Evolutionary conservation across 2,329 filamentous ascomycete genomes (phyloP).

Genomic region (Stemphylium vesicarium): DNA sequence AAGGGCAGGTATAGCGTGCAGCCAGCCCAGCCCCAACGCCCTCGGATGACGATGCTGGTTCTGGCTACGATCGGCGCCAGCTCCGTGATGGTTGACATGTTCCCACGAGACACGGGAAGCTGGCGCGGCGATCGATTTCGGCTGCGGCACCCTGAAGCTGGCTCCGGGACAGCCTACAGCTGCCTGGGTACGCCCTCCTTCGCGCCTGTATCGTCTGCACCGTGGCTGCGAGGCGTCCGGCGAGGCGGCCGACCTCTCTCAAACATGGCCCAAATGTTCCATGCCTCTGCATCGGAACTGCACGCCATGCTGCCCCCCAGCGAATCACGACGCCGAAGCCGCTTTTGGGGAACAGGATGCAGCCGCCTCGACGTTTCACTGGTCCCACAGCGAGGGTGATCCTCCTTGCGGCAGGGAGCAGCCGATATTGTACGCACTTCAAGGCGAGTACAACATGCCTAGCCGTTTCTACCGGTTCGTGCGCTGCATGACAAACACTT

Average conservation of each 20-base stretch:
- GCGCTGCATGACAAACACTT: constrained; percentile 3
- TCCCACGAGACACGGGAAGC: constrained; percentile 10
- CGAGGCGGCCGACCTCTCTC: background rate
- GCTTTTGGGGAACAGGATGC: background rate
- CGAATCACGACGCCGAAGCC: background rate
- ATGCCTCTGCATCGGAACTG: background rate
- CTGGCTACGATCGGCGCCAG: constrained; percentile 8
- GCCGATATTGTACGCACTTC: background rate
- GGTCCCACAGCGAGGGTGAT: background rate
- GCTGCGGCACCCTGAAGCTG: constrained; percentile 1
- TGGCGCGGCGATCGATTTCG: constrained; percentile 14
- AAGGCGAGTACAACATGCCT: constrained; percentile 6
- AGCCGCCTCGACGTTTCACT: constrained; percentile 13
- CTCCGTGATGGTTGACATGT: background rate
- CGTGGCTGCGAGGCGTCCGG: too few relatives aligned
- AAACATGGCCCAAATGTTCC: background rate
- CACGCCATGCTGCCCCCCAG: background rate
- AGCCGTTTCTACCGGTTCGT: constrained; percentile 11
- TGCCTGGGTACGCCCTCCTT: too few relatives aligned
- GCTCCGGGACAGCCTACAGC: background rate
- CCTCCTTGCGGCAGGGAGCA: background rate
- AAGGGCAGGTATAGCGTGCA: constrained; percentile 10
- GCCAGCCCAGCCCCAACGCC: background rate
- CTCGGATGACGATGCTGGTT: background rate
- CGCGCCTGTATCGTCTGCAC: too few relatives aligned